These are phyloP conservation scores for Fusarium sororula DNA, from an alignment of 2,329 filamentous ascomycete species.

Conservation along the genomic window DNA sequence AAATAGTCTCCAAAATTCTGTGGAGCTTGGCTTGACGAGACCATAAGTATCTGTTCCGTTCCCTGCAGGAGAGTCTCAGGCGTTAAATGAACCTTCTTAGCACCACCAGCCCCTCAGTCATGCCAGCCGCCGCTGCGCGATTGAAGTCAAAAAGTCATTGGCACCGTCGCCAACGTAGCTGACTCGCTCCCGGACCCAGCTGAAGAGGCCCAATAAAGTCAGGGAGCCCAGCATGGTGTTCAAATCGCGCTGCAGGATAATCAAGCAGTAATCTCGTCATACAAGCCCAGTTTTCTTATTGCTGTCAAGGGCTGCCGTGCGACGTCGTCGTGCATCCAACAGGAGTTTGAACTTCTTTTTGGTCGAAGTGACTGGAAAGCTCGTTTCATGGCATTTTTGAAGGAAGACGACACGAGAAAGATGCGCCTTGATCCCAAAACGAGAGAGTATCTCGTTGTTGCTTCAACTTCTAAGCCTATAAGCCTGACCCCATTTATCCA, in stretches of 20 bases:
- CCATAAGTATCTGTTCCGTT: accelerated
- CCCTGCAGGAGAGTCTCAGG: too few relatives aligned
- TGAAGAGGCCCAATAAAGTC: not conserved
- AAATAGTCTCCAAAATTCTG: too few relatives aligned
- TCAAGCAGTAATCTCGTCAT: not conserved
- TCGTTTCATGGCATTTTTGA: accelerated
- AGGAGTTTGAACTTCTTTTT: not conserved
- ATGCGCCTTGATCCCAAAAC: not conserved
- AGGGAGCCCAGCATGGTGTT: accelerated
- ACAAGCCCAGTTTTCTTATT: not conserved
- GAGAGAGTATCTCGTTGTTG: not conserved
- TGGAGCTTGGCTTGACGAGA: accelerated
- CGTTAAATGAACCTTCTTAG: too few relatives aligned
- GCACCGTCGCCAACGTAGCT: accelerated
- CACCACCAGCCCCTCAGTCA: too few relatives aligned
- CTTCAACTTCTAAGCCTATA: not conserved
- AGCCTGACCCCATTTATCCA: accelerated
- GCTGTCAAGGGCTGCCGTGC: not conserved
- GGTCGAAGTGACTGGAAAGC: accelerated
- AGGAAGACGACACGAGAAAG: accelerated
- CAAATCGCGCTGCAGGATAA: accelerated
- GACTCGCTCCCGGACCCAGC: too few relatives aligned
- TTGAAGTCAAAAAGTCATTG: too few relatives aligned
- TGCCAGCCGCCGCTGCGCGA: too few relatives aligned
- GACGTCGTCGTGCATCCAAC: accelerated